phyloP scores from a whole-genome alignment of 106 monocot genomes.

The Chionographis japonica region DNA sequence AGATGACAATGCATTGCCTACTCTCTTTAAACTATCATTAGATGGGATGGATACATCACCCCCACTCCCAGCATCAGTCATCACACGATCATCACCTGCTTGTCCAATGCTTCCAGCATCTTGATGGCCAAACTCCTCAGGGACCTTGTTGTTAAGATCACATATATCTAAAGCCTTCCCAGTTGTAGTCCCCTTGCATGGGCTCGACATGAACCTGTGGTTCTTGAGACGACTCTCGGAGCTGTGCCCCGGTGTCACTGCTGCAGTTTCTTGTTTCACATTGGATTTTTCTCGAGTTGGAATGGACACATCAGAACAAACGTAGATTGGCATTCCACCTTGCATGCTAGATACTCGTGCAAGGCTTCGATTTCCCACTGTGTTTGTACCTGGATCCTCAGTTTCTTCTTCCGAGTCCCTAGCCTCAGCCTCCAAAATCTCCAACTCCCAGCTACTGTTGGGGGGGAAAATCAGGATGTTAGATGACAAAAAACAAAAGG shows the following conservation, averaged over 20 bases:
- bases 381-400: conserved; percentile 18
- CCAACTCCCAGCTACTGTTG: conserved; percentile 80
- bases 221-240: too few species aligned
- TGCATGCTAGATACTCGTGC: background rate
- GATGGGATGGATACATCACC: background rate
- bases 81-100: background rate
- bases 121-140: background rate
- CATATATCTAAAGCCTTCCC: background rate
- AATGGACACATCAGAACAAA: too few species aligned
- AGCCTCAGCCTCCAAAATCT: conserved; percentile 72
- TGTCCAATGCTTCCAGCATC: background rate
- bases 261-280: too few species aligned
- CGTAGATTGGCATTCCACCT: conserved; percentile 8
- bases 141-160: background rate
- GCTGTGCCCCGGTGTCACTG: too few species aligned
- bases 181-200: conserved; percentile 12
- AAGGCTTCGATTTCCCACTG: conserved; percentile 12
- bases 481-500: background rate
- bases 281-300: too few species aligned
- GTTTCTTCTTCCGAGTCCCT: conserved; percentile 84
- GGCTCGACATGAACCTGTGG: conserved; percentile 7
- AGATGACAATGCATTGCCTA: background rate
- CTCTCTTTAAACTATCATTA: conserved; percentile 3
- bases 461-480: too few species aligned
- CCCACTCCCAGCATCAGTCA: background rate